phyloP scores from a whole-genome alignment of 2,329 filamentous ascomycete species.

The Thelonectria olida region DNA sequence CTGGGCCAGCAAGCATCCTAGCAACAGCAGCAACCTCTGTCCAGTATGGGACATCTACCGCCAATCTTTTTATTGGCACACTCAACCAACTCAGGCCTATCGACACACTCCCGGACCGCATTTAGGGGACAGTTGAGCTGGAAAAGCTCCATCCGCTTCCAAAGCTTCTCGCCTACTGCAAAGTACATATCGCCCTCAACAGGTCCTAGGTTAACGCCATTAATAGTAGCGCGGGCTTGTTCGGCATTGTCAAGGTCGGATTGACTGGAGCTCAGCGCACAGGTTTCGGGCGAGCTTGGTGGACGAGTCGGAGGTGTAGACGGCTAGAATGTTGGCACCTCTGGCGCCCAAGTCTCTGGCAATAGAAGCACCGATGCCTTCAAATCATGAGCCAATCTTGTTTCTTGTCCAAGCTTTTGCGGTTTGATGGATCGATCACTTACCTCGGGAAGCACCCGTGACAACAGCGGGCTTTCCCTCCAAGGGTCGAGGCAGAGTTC shows the following conservation, averaged over 20 bases:
- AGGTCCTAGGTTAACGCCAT: too few relatives aligned
- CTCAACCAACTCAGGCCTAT: conserved; percentile 24
- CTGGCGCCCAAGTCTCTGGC: conserved; percentile 65
- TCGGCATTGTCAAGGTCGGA: conserved; percentile 5
- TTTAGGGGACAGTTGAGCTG: conserved; percentile 9
- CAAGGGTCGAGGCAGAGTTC: too few relatives aligned
- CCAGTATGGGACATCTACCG: conserved; percentile 32
- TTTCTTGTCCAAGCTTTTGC: neutral
- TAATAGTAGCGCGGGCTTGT: too few relatives aligned
- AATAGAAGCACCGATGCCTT: conserved; percentile 66
- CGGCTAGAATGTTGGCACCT: conserved; percentile 63
- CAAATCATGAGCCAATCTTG: too few relatives aligned
- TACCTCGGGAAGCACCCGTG: conserved; percentile 8
- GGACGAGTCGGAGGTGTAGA: conserved; percentile 64
- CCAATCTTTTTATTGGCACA: conserved; percentile 23
- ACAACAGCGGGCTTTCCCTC: conserved; percentile 6
- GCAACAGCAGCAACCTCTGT: conserved; percentile 28
- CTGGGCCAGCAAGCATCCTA: neutral
- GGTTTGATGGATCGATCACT: too few relatives aligned
- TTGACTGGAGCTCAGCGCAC: conserved; percentile 1
- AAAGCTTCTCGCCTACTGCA: conserved; percentile 12
- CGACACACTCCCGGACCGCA: conserved; percentile 16
- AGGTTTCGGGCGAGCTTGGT: conserved; percentile 30
- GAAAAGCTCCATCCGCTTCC: conserved; percentile 20
- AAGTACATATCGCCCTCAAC: conserved; percentile 57